phyloP scores from a whole-genome alignment of 2,329 filamentous ascomycete species.

The Claviceps spartinae region DNA sequence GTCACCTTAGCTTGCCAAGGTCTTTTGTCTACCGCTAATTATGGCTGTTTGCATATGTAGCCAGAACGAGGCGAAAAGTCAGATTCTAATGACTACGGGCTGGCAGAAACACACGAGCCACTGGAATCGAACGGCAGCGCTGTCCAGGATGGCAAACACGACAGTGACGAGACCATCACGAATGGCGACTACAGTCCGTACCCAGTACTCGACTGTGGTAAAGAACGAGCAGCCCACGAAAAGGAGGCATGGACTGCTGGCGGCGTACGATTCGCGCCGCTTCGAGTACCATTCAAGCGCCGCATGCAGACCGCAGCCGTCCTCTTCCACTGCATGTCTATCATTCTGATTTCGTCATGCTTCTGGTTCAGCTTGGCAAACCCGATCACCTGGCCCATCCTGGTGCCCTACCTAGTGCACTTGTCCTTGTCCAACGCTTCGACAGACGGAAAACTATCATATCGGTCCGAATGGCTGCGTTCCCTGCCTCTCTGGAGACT shows the following conservation, averaged over 20 bases:
- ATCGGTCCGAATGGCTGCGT: constrained; percentile 63
- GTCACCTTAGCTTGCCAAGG: too few relatives aligned
- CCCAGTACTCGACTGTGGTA: constrained; percentile 14
- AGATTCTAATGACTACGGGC: too few relatives aligned
- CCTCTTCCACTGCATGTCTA: constrained; percentile 57
- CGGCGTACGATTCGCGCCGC: constrained; percentile 71
- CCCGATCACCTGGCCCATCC: constrained; percentile 75
- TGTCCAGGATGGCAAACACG: neutral
- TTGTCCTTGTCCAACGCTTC: constrained; percentile 67
- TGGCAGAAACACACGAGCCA: neutral
- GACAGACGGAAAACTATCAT: constrained; percentile 59
- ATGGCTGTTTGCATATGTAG: too few relatives aligned
- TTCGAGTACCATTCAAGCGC: constrained; percentile 57
- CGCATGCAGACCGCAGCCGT: constrained; percentile 69
- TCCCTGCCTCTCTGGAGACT: constrained; percentile 68
- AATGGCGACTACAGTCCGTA: constrained; percentile 12
- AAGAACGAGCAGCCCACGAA: constrained; percentile 12
- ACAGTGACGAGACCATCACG: neutral
- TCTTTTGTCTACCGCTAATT: too few relatives aligned
- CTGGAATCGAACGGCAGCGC: neutral
- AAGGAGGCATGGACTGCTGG: constrained; percentile 23
- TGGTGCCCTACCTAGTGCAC: constrained; percentile 68
- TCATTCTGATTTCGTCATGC: constrained; percentile 55
- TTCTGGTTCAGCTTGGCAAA: constrained; percentile 91
- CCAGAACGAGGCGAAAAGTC: too few relatives aligned